Evolutionary conservation across 495 filamentous ascomycete species (phyloP).

Genomic region (Massariosphaeria phaeospora): DNA sequence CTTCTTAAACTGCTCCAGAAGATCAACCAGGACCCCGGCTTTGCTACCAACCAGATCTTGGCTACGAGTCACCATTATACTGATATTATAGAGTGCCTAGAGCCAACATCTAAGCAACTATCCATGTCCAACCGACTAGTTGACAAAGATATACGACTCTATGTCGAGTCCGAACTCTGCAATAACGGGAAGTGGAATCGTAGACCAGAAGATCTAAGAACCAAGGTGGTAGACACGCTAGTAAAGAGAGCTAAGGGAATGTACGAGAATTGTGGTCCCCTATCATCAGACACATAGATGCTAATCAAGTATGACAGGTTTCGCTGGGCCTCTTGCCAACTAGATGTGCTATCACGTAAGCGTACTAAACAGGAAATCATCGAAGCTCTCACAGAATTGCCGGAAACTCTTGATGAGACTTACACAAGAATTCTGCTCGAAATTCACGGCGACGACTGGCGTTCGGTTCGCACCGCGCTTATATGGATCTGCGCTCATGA

Average conservation of each 20-base stretch:
- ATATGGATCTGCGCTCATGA: slow-evolving; percentile 5
- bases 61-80: not conserved
- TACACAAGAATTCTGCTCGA: slow-evolving; percentile 6
- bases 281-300: too few relatives aligned
- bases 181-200: not conserved
- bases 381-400: not conserved
- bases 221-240: not conserved
- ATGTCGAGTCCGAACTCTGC: not conserved
- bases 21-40: not conserved
- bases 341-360: not conserved
- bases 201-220: not conserved
- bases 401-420: slow-evolving; percentile 8
- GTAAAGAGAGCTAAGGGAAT: not conserved
- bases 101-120: not conserved
- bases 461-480: not conserved
- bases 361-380: not conserved
- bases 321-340: slow-evolving; percentile 8
- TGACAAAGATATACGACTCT: not conserved
- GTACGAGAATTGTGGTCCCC: too few relatives aligned
- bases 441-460: slow-evolving; percentile 6
- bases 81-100: not conserved
- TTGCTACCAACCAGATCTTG: not conserved
- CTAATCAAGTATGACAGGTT: not conserved
- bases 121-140: not conserved
- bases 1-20: not conserved